Conservation (phyloP, 163 green algal species). For the Scenedesmus sp. region DNA sequence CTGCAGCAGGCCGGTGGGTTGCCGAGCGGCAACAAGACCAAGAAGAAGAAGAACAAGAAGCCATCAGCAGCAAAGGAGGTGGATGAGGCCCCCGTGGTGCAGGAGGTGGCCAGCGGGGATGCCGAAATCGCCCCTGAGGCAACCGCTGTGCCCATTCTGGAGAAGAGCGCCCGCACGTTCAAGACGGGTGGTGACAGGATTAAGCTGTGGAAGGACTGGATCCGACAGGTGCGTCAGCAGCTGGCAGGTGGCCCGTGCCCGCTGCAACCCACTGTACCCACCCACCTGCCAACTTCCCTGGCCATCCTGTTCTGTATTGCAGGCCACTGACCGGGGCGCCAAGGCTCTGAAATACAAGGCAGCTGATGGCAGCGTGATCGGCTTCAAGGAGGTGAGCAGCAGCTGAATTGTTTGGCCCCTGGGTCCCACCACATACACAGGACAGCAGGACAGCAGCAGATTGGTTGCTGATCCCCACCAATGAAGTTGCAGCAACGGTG, state of each 20-base stretch:
- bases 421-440: neutral
- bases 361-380: constrained; percentile 52
- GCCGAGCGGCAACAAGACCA: constrained; percentile 41
- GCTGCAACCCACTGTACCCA: constrained; percentile 8
- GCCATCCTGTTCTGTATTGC: neutral
- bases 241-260: neutral
- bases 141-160: constrained; percentile 55
- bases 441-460: constrained; percentile 46
- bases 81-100: neutral
- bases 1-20: constrained; percentile 24
- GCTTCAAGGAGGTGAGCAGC: constrained; percentile 62
- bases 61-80: neutral
- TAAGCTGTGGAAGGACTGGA: constrained; percentile 74
- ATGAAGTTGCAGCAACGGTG: no score
- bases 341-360: constrained; percentile 60
- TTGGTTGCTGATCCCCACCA: neutral
- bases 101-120: neutral
- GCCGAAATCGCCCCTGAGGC: neutral
- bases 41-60: constrained; percentile 58
- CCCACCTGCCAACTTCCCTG: constrained; percentile 4
- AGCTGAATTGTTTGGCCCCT: neutral
- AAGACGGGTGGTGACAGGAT: constrained; percentile 56
- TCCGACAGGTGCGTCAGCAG: constrained; percentile 52
- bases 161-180: constrained; percentile 61
- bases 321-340: constrained; percentile 54